These are phyloP conservation scores for Colletotrichum melonis DNA, from an alignment of 2,329 filamentous ascomycete species.

Conservation along the genomic window DNA sequence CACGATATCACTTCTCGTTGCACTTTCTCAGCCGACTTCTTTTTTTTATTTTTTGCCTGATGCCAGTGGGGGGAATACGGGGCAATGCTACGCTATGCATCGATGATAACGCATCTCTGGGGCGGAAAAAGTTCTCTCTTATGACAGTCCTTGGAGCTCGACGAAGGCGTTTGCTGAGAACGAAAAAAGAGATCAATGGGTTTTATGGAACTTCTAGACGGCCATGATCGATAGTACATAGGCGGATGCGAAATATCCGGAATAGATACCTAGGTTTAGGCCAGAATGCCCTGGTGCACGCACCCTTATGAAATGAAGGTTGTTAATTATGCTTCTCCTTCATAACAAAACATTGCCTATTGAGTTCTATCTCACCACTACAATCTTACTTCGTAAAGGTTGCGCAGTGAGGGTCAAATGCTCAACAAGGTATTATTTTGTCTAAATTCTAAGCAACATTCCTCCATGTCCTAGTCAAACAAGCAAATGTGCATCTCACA, in stretches of 20 bases:
- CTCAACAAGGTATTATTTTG: background rate
- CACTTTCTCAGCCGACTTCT: conserved; percentile 30
- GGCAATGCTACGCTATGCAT: conserved; percentile 33
- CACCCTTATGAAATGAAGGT: background rate
- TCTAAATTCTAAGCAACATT: conserved; percentile 9
- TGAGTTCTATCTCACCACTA: too few relatives aligned
- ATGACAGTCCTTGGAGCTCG: conserved; percentile 34
- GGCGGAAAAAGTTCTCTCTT: conserved; percentile 34
- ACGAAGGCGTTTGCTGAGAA: conserved; percentile 36
- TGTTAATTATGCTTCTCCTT: too few relatives aligned
- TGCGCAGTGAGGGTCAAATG: background rate
- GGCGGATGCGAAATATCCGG: conserved; percentile 32
- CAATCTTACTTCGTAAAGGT: too few relatives aligned
- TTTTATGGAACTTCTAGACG: conserved; percentile 33
- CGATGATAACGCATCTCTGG: conserved; percentile 35
- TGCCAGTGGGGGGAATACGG: conserved; percentile 8
- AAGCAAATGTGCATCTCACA: background rate
- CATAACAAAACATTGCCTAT: too few relatives aligned
- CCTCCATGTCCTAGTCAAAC: conserved; percentile 6
- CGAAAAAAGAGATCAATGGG: conserved; percentile 25
- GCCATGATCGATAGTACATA: conserved; percentile 36
- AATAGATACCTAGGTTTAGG: conserved; percentile 37
- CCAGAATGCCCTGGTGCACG: conserved; percentile 8
- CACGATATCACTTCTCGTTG: conserved; percentile 32
- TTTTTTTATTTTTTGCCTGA: conserved; percentile 25